These are phyloP conservation scores for Grosmannia clavigera DNA, from an alignment of 2,329 filamentous ascomycete species.

Conservation along the genomic window DNA sequence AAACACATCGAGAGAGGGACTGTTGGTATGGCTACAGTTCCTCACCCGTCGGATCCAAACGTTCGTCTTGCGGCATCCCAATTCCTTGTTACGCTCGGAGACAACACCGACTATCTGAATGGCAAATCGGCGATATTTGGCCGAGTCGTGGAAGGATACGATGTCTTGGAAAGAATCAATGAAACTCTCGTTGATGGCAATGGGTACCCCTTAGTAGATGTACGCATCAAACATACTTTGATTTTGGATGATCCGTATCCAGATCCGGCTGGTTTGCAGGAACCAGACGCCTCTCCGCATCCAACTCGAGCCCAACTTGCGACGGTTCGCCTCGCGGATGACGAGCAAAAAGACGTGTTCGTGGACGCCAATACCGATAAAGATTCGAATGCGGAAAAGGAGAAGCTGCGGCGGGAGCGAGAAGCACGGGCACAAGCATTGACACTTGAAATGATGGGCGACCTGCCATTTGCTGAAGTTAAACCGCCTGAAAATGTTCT, in stretches of 20 bases:
- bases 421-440: constrained; percentile 90
- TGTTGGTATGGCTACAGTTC: constrained; percentile 93
- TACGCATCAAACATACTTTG: constrained; percentile 85
- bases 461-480: constrained; percentile 93
- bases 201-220: constrained; percentile 82
- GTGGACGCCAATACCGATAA: constrained; percentile 58
- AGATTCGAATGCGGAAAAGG: constrained; percentile 51
- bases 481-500: constrained; percentile 94
- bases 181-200: constrained; percentile 74
- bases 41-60: constrained; percentile 63
- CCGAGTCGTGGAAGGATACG: constrained; percentile 91
- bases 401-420: constrained; percentile 70
- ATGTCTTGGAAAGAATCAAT: constrained; percentile 88
- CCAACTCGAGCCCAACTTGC: constrained; percentile 78
- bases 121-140: constrained; percentile 93
- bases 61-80: constrained; percentile 76
- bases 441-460: constrained; percentile 94
- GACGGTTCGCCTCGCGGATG: constrained; percentile 78
- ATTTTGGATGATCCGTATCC: constrained; percentile 85
- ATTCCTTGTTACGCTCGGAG: constrained; percentile 84
- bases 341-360: constrained; percentile 62
- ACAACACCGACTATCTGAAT: constrained; percentile 81
- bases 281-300: constrained; percentile 66
- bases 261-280: constrained; percentile 64
- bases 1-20: constrained; percentile 84